Base-by-base conservation (phyloP, 441 rosid species). In the Dalechampia spathulata region DNA sequence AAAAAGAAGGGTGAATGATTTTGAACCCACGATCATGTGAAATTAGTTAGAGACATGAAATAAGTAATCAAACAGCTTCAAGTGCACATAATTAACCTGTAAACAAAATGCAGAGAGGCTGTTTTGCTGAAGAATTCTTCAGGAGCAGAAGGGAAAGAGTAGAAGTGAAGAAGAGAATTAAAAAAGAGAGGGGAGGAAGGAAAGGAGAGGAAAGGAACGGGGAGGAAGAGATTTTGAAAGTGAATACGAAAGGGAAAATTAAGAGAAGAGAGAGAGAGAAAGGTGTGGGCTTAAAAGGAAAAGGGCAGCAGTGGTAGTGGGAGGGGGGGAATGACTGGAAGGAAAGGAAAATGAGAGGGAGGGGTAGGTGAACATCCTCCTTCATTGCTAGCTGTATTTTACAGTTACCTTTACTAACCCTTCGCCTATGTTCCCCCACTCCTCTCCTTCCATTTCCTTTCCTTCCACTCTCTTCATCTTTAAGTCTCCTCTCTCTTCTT, bases 311-410 rank as follows among this genome's bases (percentile, higher is more conserved):
- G 58, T 5, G 19, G 38, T 6, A 25, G 21, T 7, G 8, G 8
- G 34, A 30, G 34, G 8, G 34, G 44, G 36, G 26, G 21, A 11
- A 12, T 37, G 36, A 41, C 40, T 37, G 13, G 30, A 7, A 49
- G 14, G 39, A 52, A 16, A 60, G 61, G 45, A 55, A 57, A 30
- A 3, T 49, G 38, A 9, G 9, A 9, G 23, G 19, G 60, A 25
- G 66, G 41, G 83, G 70, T 72, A 58, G 84, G 78, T 81, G 75
- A 80, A 85, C 62, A 46, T 71, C 72, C 72, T 50, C 51, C 75
- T 54, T 72, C 86, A 78, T 73, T 83, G 89, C 98, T 79, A 88
- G 98, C 96, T 91, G 96, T 73, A 72, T 64, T 79, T 85, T 84
- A 74, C 82, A 57, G 72, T 65, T 59, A 14, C 34, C 28, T 27